These are phyloP conservation scores for Phytophthora ramorum DNA, from an alignment of 352 stramenopile species.

Conservation along the genomic window DNA sequence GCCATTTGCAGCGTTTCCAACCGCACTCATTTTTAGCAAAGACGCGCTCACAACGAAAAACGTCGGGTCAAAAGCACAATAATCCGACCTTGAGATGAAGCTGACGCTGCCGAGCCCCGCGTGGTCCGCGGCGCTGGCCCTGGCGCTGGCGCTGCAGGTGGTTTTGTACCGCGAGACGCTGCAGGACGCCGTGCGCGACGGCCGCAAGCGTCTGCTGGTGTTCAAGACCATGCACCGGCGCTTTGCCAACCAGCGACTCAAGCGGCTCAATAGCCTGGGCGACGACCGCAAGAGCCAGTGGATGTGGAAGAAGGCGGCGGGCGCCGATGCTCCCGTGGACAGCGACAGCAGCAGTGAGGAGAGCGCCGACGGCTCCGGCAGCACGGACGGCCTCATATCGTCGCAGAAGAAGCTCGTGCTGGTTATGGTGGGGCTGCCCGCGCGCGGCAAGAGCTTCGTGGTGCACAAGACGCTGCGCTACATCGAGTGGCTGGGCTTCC, in stretches of 20 bases:
- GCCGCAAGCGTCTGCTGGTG: conserved; percentile 66
- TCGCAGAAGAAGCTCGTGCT: conserved; percentile 92
- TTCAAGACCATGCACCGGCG: conserved; percentile 79
- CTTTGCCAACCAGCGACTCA: conserved; percentile 77
- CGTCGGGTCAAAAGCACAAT: too few species aligned
- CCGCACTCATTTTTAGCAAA: conserved; percentile 23
- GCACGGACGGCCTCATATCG: conserved; percentile 61
- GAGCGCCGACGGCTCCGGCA: conserved; percentile 28
- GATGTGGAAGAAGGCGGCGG: conserved; percentile 69
- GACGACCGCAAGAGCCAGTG: conserved; percentile 75
- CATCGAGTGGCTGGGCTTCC: conserved; percentile 92
- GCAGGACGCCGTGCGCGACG: conserved; percentile 43
- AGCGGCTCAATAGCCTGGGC: conserved; percentile 69
- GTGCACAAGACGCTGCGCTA: conserved; percentile 94
- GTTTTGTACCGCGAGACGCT: conserved; percentile 65
- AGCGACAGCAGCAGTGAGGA: conserved; percentile 46
- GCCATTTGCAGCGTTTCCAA: conserved; percentile 24
- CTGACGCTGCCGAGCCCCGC: conserved; percentile 28
- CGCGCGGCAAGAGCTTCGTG: conserved; percentile 96
- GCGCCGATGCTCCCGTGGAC: conserved; percentile 30
- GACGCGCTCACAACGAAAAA: conserved; percentile 8
- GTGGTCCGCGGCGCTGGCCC: conserved; percentile 39
- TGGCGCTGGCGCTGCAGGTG: conserved; percentile 49
- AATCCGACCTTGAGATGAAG: conserved; percentile 28
- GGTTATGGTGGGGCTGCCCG: conserved; percentile 94